Percentiles rank a stretch among this genome's conserved stretches.
Conservation (phyloP, 225 moss, liverwort and hornwort species). For the Antitrichia curtipendula region DNA sequence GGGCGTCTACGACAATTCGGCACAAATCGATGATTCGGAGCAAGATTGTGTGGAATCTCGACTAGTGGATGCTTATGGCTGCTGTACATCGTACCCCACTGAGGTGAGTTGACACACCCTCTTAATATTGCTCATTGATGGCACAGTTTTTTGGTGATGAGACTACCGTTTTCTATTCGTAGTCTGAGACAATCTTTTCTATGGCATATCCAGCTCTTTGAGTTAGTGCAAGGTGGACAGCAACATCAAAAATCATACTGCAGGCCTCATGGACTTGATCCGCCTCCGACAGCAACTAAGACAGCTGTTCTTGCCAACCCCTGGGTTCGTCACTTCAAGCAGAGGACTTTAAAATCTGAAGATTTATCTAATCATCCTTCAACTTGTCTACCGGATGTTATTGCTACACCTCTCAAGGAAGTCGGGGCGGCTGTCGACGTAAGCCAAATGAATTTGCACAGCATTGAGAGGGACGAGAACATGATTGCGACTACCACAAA, state of each 20-base stretch:
- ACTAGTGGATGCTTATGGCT: slow-evolving; percentile 18
- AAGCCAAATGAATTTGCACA: background rate
- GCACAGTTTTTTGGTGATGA: background rate
- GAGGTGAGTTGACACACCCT: slow-evolving; percentile 1
- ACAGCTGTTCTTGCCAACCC: slow-evolving; percentile 38
- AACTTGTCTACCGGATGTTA: background rate
- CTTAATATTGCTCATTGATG: background rate
- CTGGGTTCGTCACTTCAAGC: slow-evolving; percentile 52
- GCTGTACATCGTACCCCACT: slow-evolving; percentile 27
- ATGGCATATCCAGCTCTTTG: slow-evolving; percentile 20
- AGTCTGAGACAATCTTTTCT: background rate
- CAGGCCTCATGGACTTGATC: slow-evolving; percentile 16
- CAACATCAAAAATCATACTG: slow-evolving; percentile 6
- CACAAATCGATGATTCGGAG: slow-evolving; percentile 29
- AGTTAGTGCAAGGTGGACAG: slow-evolving; percentile 33
- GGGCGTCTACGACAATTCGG: slow-evolving; percentile 7
- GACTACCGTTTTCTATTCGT: background rate
- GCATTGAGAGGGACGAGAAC: background rate
- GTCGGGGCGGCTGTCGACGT: background rate
- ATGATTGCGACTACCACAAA: background rate
- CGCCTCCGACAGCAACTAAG: slow-evolving; percentile 2
- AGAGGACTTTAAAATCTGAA: background rate
- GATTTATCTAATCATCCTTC: background rate
- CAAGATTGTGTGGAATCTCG: slow-evolving; percentile 59
- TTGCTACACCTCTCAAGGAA: background rate